These are phyloP conservation scores for Chimonanthus praecox DNA, from an alignment of 164 flowering plant genomes.

Conservation along the genomic window DNA sequence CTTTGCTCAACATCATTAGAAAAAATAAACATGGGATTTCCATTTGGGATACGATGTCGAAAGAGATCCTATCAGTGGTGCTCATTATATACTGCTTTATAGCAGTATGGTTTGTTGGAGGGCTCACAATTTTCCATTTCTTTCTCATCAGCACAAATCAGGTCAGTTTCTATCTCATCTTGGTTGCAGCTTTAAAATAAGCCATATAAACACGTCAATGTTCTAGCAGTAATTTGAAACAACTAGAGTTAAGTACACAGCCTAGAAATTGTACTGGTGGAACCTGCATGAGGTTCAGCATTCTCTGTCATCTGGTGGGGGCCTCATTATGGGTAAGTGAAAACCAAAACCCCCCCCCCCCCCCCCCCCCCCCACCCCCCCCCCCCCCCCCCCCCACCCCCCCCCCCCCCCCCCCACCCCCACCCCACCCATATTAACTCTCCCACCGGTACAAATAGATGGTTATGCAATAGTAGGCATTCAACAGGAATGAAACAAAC, in stretches of 20 bases:
- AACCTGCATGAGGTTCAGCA: neutral
- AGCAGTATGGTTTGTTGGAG: conserved; percentile 93
- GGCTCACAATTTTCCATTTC: conserved; percentile 79
- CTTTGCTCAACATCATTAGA: conserved; percentile 45
- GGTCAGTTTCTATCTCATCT: conserved; percentile 30
- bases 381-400: neutral
- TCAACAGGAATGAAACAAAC: too few relatives aligned
- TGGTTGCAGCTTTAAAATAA: neutral
- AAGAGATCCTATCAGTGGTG: conserved; percentile 48
- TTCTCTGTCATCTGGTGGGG: neutral
- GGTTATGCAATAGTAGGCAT: too few relatives aligned
- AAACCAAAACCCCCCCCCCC: too few relatives aligned
- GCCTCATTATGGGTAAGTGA: neutral
- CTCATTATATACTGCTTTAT: conserved; percentile 83
- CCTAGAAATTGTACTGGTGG: neutral
- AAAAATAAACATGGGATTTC: conserved; percentile 10
- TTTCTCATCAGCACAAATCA: conserved; percentile 87
- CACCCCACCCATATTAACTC: neutral
- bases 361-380: neutral
- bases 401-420: neutral
- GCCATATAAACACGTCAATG: neutral
- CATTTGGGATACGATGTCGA: conserved; percentile 39
- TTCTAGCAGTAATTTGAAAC: too few relatives aligned
- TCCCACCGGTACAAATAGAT: neutral
- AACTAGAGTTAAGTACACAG: too few relatives aligned